Evolutionary conservation across 345 rosid genomes (phyloP).

Genomic region (Sisymbrium irio): DNA sequence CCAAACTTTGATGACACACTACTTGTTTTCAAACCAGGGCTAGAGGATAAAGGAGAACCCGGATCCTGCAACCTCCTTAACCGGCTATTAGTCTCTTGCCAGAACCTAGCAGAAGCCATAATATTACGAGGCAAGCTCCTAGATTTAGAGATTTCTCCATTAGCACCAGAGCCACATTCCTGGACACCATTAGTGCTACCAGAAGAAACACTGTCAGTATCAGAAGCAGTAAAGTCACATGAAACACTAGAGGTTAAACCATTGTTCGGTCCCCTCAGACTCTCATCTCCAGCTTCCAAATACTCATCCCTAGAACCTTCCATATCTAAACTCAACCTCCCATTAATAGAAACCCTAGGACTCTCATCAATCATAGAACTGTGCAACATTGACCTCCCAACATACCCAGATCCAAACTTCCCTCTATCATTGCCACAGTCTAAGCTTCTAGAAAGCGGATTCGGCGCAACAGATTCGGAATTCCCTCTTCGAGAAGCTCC

Average conservation of each 20-base stretch:
- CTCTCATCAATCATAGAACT: slow-evolving; percentile 54
- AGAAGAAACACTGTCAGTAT: slow-evolving; percentile 84
- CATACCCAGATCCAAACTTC: slow-evolving; percentile 60
- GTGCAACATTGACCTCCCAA: slow-evolving; percentile 59
- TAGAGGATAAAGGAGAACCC: slow-evolving; percentile 62
- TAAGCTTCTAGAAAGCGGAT: slow-evolving; percentile 66
- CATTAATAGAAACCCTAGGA: slow-evolving; percentile 42
- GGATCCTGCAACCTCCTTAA: slow-evolving; percentile 93
- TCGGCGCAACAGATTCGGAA: slow-evolving; percentile 32
- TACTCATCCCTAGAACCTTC: slow-evolving; percentile 36
- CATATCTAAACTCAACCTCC: slow-evolving; percentile 55
- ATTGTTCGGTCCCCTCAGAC: slow-evolving; percentile 38
- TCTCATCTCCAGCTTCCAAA: slow-evolving; percentile 33
- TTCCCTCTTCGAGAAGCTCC: slow-evolving; percentile 46
- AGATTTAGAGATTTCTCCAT: slow-evolving; percentile 43
- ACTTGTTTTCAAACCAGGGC: slow-evolving; percentile 61
- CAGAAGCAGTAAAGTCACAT: slow-evolving; percentile 73
- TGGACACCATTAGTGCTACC: slow-evolving; percentile 59
- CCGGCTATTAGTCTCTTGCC: slow-evolving; percentile 98
- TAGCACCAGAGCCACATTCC: slow-evolving; percentile 51
- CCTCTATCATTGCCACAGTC: slow-evolving; percentile 63
- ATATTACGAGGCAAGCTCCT: slow-evolving; percentile 60
- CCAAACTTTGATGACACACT: slow-evolving; percentile 53
- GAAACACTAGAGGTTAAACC: slow-evolving; percentile 45
- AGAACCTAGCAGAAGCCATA: slow-evolving; percentile 79